phyloP scores from a whole-genome alignment of 176 grass and related monocot species.

The Pharus latifolius region DNA sequence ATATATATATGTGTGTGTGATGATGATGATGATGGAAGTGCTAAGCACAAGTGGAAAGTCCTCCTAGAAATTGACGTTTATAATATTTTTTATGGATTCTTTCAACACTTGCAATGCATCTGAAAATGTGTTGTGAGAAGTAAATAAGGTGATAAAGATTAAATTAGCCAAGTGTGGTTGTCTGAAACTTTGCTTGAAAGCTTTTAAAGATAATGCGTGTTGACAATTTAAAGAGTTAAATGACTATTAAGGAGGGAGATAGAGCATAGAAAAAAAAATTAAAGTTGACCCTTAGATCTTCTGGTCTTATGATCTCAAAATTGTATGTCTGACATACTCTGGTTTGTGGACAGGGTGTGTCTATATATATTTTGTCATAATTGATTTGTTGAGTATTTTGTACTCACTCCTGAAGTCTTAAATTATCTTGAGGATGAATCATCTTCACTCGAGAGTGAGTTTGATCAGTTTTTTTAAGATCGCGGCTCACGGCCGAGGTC shows the following conservation, averaged over 20 bases:
- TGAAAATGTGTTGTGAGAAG: background rate
- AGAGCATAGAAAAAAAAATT: background rate
- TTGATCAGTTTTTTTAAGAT: too few species aligned
- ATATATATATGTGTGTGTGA: too few species aligned
- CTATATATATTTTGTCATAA: too few species aligned
- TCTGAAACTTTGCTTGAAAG: background rate
- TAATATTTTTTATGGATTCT: background rate
- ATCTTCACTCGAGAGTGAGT: too few species aligned
- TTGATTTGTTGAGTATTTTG: too few species aligned
- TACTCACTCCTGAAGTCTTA: too few species aligned
- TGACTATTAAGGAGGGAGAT: background rate
- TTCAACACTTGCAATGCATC: constrained; percentile 5
- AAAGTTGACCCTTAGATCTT: background rate
- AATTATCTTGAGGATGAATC: too few species aligned
- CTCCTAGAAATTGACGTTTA: constrained; percentile 1
- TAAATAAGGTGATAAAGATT: background rate
- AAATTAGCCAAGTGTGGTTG: background rate
- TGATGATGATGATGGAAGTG: background rate
- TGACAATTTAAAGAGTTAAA: background rate
- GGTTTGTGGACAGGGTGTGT: constrained; percentile 58
- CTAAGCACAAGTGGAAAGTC: background rate
- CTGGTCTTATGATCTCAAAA: background rate
- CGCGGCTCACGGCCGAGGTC: too few species aligned
- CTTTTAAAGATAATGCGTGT: constrained; percentile 9
- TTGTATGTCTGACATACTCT: constrained; percentile 6